These are phyloP conservation scores for Amanita inopinata DNA, from an alignment of 768 basidiomycete species.

Conservation along the genomic window DNA sequence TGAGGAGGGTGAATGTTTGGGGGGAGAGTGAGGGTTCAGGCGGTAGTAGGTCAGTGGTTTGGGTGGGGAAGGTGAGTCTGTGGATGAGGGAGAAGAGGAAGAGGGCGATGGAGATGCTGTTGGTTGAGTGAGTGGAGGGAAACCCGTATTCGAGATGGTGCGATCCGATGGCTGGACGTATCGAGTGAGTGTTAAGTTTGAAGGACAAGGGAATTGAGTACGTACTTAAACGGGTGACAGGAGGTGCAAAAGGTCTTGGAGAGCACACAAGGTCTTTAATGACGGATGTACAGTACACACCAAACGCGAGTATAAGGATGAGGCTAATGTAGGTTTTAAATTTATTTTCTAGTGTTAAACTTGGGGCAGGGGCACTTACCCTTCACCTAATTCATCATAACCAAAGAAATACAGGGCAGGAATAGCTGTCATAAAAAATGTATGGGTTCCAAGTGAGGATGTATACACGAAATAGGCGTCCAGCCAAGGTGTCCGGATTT, in stretches of 20 bases:
- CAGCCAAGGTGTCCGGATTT: constrained; percentile 53
- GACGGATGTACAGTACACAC: constrained; percentile 83
- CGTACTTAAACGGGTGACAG: constrained; percentile 82
- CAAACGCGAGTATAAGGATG: constrained; percentile 51
- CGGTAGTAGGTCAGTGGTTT: constrained; percentile 12
- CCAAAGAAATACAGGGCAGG: constrained; percentile 90
- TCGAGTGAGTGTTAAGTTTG: not conserved
- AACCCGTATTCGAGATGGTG: constrained; percentile 93
- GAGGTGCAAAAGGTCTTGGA: constrained; percentile 85
- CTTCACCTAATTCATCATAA: constrained; percentile 54
- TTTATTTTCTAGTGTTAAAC: too few species aligned
- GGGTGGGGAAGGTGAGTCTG: constrained; percentile 31
- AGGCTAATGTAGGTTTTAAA: too few species aligned
- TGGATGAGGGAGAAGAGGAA: constrained; percentile 59
- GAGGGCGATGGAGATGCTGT: constrained; percentile 81
- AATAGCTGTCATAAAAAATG: constrained; percentile 87
- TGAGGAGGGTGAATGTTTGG: constrained; percentile 30
- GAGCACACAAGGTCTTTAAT: constrained; percentile 86
- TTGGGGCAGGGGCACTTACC: constrained; percentile 50
- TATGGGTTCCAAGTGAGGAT: constrained; percentile 74
- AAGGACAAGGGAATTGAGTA: not conserved
- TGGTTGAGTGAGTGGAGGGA: constrained; percentile 92
- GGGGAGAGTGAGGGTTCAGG: constrained; percentile 32
- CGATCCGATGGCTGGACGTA: constrained; percentile 50
- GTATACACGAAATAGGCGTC: constrained; percentile 82